Evolutionary conservation across 164 flowering plant species (phyloP).

Genomic region (Annona squamosa): DNA sequence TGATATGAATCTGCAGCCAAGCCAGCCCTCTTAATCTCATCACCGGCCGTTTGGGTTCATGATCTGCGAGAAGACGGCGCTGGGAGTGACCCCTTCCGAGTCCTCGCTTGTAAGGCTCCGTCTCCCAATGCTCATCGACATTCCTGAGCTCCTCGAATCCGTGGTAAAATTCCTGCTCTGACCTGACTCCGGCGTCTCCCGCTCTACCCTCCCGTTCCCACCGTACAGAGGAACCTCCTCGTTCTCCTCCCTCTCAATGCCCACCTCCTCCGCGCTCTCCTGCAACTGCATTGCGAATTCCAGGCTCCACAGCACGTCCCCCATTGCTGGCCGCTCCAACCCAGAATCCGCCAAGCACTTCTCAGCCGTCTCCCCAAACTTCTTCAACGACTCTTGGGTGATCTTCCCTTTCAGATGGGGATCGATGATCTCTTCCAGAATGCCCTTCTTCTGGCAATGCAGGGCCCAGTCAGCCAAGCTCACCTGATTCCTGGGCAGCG

Average conservation of each 20-base stretch:
- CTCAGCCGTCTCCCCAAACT: constrained; percentile 35
- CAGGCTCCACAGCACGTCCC: constrained; percentile 40
- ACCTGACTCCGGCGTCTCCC: not conserved
- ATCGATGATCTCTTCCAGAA: constrained; percentile 34
- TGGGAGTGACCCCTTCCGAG: constrained; percentile 77
- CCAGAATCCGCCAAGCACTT: constrained; percentile 34
- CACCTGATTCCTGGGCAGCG: constrained; percentile 27
- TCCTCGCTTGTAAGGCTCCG: constrained; percentile 77
- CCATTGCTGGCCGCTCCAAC: constrained; percentile 42
- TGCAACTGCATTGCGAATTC: constrained; percentile 45
- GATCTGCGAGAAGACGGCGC: constrained; percentile 84
- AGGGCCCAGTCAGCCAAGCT: constrained; percentile 45
- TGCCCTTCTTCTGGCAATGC: constrained; percentile 28
- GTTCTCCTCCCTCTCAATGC: constrained; percentile 5
- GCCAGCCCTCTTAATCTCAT: not conserved
- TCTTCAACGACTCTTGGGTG: constrained; percentile 30
- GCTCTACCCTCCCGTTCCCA: not conserved
- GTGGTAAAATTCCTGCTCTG: constrained; percentile 7
- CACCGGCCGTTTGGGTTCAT: constrained; percentile 87
- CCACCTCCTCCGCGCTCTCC: constrained; percentile 29
- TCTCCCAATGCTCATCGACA: constrained; percentile 78
- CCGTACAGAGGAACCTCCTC: constrained; percentile 19
- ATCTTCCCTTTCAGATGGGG: constrained; percentile 34
- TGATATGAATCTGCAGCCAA: not conserved
- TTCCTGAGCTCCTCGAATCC: constrained; percentile 69